Evolutionary conservation across 257 asterid genomes (phyloP), one percentile per base, ranked within the genome.

Genomic region (Solanum commersonii): DNA sequence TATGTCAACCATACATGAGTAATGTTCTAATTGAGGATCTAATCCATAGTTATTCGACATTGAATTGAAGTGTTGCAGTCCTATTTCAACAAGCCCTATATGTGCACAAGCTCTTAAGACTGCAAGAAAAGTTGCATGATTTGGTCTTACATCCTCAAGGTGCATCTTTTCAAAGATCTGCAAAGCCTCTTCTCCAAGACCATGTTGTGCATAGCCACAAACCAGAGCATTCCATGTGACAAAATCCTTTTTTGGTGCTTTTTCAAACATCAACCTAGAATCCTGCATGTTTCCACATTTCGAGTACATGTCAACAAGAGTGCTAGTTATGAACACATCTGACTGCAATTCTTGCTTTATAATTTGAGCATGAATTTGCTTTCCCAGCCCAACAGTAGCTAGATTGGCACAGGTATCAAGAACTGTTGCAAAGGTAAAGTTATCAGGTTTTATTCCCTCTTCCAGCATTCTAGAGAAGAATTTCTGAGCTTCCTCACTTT

Each of bases 221-320:
- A 92, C 90, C 93, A 96, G 89, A 10, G 98, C 96, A 10, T 95
- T 96, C 99, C 99, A 96, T 5, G 98, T 95, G 88, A 96, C 98
- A 46, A 89, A 93, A 89, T 95, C 98, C 18, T 94, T 89, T 35
- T 92, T 92, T 76, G 91, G 76, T 37, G 99, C 91, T 89, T 95
- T 95, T 23, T 95, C 94, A 42, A 96, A 96, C 90, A 92, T 92
- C 89, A 95, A 87, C 90, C 91, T 81, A 3, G 96, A 93, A 81
- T 95, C 99, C 33, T 92, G 90, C 96, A 95, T 81, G 93, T 92
- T 90, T 85, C 98, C 99, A 68, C 99, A 95, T 83, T 96, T 96
- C 0, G 99, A 95, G 73, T 96, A 96, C 99, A 96, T 96, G 92
- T 96, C 99, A 42, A 96, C 99, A 42, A 96, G 93, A 37, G 99